Conservation (phyloP, 192 early-diverging fungal species). For the Coemansia sp. region DNA sequence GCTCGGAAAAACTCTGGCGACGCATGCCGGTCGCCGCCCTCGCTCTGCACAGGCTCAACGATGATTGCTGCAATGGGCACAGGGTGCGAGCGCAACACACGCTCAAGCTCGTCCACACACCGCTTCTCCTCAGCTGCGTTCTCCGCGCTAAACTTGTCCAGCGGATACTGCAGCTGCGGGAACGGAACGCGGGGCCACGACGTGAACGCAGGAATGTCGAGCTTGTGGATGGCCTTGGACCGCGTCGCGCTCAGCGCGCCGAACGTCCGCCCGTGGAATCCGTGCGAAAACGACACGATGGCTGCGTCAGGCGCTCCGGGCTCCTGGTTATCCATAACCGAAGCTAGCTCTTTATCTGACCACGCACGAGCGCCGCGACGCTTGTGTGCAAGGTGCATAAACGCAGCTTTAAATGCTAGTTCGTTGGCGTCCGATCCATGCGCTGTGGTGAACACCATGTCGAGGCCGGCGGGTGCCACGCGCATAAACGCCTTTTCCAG, state of each 20-base stretch:
- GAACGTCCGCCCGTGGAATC: slow-evolving; percentile 72
- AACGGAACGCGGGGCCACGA: slow-evolving; percentile 63
- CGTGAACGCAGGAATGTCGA: slow-evolving; percentile 72
- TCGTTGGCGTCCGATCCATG: slow-evolving; percentile 77
- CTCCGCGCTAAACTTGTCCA: slow-evolving; percentile 58
- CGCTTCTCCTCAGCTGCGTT: slow-evolving; percentile 61
- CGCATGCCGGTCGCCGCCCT: slow-evolving; percentile 69
- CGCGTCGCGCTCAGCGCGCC: slow-evolving; percentile 66
- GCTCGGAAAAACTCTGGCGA: slow-evolving; percentile 66
- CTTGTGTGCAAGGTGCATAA: slow-evolving; percentile 63
- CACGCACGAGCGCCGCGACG: slow-evolving; percentile 43
- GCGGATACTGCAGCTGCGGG: slow-evolving; percentile 66
- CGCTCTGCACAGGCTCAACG: slow-evolving; percentile 72
- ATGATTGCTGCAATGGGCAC: slow-evolving; percentile 64
- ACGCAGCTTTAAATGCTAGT: slow-evolving; percentile 72
- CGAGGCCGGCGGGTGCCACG: slow-evolving; percentile 65
- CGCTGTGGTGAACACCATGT: slow-evolving; percentile 70
- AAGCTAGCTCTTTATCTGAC: slow-evolving; percentile 44
- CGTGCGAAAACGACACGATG: slow-evolving; percentile 63
- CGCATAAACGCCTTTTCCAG: slow-evolving; percentile 65
- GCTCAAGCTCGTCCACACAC: slow-evolving; percentile 56
- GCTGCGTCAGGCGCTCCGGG: slow-evolving; percentile 67
- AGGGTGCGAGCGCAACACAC: slow-evolving; percentile 49
- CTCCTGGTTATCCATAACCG: slow-evolving; percentile 64
- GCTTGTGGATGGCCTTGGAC: slow-evolving; percentile 70